Base-by-base conservation (phyloP, 2,329 filamentous ascomycete species). In the Colletotrichum simmondsii region DNA sequence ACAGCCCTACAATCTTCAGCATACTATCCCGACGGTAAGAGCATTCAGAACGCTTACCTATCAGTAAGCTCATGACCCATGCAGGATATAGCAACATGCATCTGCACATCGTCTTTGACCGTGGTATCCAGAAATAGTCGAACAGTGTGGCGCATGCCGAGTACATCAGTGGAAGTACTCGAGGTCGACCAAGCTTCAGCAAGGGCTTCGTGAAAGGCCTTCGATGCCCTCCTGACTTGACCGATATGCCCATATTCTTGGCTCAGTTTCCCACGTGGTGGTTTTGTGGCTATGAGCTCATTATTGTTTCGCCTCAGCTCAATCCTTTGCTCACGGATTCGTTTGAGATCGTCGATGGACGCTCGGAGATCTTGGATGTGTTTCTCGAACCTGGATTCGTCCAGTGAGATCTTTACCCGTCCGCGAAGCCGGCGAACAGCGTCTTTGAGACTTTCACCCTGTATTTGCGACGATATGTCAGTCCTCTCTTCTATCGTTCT, bases 61-160 rank as follows among this genome's bases (percentile, higher is more conserved):
- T 54, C 22, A n/a, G 22, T 11, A 6, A 26, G 32, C 6, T 26
- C 22, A 12, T 49, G 52, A 0, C 49, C 57, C 46, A 67, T 19
- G n/a, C 57, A 68, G 16, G 66, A 22, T 7, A 72, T 67, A 16
- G 63, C 63, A n/a, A 72, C 59, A 28, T 63, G 37, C 69, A 72
- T 67, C 5, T 61, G 69, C 6, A 72, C 58, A 16, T 58, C 57
- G 4, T 14, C 65, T 22, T 14, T 57, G 42, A 6, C 35, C n/a
- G 26, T 49, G n/a, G 30, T 58, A 24, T 72, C 63, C 2, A 72
- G 19, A 16, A 72, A 72, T 0, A 72, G 63, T 22, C 66, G 53
- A 16, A 72, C 57, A 30, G 66, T 52, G 11, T 72, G 69, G 22
- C 37, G 35, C 14, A 58, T 49, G 42, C 19, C 19, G 3, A 49